Evolutionary conservation across 2,329 filamentous ascomycete genomes (phyloP).

Genomic region (Helotiales sp.): DNA sequence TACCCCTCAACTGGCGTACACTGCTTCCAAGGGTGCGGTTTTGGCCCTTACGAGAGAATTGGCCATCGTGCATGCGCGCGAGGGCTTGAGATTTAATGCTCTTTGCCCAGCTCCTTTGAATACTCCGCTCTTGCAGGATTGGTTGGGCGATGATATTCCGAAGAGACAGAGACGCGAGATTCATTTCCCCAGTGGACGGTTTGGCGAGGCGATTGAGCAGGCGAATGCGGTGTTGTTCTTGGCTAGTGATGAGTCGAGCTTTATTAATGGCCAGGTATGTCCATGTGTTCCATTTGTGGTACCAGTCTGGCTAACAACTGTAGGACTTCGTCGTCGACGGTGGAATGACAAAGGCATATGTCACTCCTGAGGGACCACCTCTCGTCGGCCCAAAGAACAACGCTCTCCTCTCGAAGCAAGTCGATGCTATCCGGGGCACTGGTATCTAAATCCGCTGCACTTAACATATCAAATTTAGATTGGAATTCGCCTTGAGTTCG

Average conservation of each 20-base stretch:
- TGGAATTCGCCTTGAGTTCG: not conserved
- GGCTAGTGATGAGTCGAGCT: slow-evolving; percentile 75
- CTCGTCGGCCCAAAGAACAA: slow-evolving; percentile 57
- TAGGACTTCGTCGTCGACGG: slow-evolving; percentile 93
- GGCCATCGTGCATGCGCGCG: slow-evolving; percentile 74
- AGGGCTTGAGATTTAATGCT: slow-evolving; percentile 76
- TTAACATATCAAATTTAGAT: not conserved
- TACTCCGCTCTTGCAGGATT: slow-evolving; percentile 77
- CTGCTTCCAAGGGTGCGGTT: slow-evolving; percentile 77
- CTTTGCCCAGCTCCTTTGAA: slow-evolving; percentile 77
- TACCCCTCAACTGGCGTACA: slow-evolving; percentile 76
- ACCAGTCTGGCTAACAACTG: slow-evolving; percentile 23
- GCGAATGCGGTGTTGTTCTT: slow-evolving; percentile 76
- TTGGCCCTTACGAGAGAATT: slow-evolving; percentile 75
- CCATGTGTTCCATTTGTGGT: no score
- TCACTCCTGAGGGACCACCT: slow-evolving; percentile 67
- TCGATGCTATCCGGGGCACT: slow-evolving; percentile 43
- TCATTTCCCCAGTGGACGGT: slow-evolving; percentile 76
- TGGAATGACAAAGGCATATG: slow-evolving; percentile 92
- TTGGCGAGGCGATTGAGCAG: slow-evolving; percentile 79
- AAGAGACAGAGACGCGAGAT: slow-evolving; percentile 75
- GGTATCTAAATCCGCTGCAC: slow-evolving; percentile 31
- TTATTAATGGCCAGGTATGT: slow-evolving; percentile 68
- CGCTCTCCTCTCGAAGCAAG: slow-evolving; percentile 41
- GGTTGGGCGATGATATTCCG: slow-evolving; percentile 72